phyloP scores from a whole-genome alignment of 2,329 filamentous ascomycete genomes.

The Arthrobotrys megalospora region DNA sequence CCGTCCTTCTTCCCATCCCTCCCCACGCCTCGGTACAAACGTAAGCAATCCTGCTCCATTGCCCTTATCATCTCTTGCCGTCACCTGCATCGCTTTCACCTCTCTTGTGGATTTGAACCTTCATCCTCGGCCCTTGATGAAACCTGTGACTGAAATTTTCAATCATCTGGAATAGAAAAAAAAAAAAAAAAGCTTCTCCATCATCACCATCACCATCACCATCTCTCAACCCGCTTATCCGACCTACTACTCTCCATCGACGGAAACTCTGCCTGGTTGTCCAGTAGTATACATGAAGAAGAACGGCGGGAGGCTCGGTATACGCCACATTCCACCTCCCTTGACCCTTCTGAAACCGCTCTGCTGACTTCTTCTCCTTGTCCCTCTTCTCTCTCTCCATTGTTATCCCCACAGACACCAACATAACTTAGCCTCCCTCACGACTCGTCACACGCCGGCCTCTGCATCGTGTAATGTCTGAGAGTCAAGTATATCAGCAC shows the following conservation, averaged over 20 bases:
- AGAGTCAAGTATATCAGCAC: slow-evolving; percentile 61
- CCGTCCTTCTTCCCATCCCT: background rate
- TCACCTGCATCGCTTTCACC: background rate
- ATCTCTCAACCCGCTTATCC: background rate
- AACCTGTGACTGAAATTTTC: slow-evolving; percentile 13
- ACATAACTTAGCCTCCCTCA: slow-evolving; percentile 44
- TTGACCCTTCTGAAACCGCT: slow-evolving; percentile 6
- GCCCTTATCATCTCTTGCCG: background rate
- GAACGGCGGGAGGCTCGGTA: slow-evolving; percentile 55
- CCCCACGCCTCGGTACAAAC: slow-evolving; percentile 18
- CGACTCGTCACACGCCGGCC: slow-evolving; percentile 9
- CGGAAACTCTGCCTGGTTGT: background rate
- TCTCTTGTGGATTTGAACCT: background rate
- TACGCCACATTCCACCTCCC: slow-evolving; percentile 1
- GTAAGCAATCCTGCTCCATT: slow-evolving; percentile 28
- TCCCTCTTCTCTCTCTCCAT: background rate
- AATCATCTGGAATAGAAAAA: background rate
- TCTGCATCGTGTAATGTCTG: slow-evolving; percentile 59
- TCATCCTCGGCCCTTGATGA: background rate
- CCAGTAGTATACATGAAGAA: slow-evolving; percentile 41
- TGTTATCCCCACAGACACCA: slow-evolving; percentile 23
- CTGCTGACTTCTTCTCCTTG: slow-evolving; percentile 7
- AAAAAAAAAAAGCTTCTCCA: slow-evolving; percentile 8
- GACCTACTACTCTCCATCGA: slow-evolving; percentile 16
- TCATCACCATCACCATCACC: background rate